Percentiles rank a stretch among this genome's conserved stretches.
Conservation (phyloP, 169 alveolate species). For the Plasmodium chabaudi region DNA sequence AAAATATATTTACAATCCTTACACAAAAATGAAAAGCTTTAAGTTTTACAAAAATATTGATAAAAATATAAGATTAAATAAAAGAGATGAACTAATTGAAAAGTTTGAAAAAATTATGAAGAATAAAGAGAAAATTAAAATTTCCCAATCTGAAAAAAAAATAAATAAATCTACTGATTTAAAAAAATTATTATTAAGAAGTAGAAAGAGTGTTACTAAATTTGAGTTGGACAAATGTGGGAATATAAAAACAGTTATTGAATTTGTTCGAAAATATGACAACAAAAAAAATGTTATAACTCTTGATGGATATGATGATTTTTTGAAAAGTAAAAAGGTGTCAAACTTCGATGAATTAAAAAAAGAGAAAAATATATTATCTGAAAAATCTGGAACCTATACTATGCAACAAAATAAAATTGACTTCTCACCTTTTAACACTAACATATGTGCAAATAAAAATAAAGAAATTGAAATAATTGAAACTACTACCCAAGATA, state of each 20-base stretch:
- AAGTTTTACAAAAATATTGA: slow-evolving; percentile 3
- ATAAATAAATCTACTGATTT: neutral
- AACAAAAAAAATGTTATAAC: neutral
- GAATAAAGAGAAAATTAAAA: neutral
- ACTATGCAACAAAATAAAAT: no score
- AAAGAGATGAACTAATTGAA: slow-evolving; percentile 17
- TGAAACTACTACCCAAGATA: no score
- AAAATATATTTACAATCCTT: neutral
- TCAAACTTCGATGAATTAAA: neutral
- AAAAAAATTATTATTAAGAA: slow-evolving; percentile 5
- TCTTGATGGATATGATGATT: slow-evolving; percentile 37
- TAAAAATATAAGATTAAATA: slow-evolving; percentile 1
- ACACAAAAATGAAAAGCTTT: slow-evolving; percentile 17
- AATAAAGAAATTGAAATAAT: no score
- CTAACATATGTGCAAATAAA: no score
- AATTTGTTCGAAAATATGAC: slow-evolving; percentile 11
- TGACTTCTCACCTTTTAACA: no score
- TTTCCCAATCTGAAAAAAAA: neutral
- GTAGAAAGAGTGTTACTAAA: slow-evolving; percentile 13
- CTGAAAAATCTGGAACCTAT: no score
- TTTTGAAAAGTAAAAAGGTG: neutral
- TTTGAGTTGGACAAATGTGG: slow-evolving; percentile 18
- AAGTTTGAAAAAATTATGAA: neutral
- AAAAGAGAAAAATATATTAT: neutral
- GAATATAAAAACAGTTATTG: slow-evolving; percentile 18